These are phyloP conservation scores for Mrakia hoshinonis DNA, from an alignment of 768 basidiomycete species.

Conservation along the genomic window DNA sequence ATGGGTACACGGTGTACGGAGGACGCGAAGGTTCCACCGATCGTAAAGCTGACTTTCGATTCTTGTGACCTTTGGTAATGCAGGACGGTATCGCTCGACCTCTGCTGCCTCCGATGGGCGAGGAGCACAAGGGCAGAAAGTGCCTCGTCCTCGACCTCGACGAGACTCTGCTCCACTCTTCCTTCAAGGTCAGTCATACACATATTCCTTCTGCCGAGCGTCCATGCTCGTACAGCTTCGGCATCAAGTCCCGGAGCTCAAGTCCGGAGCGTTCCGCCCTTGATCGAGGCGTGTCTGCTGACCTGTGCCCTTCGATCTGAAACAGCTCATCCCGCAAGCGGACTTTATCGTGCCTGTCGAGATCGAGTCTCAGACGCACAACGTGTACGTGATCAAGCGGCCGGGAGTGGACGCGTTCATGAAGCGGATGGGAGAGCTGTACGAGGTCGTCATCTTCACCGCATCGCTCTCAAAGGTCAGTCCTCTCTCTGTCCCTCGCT, in stretches of 20 bases:
- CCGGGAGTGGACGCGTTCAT: conserved; percentile 96
- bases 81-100: conserved; percentile 82
- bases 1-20: not conserved
- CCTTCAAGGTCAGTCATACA: conserved; percentile 83
- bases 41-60: not conserved
- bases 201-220: not conserved
- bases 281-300: not conserved
- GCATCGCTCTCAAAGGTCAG: conserved; percentile 91
- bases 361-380: conserved; percentile 96
- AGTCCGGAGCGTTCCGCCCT: too few relatives aligned
- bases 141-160: conserved; percentile 95
- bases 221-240: too few relatives aligned
- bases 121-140: conserved; percentile 77
- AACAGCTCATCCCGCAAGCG: conserved; percentile 79
- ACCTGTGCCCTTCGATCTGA: not conserved
- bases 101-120: conserved; percentile 72
- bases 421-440: conserved; percentile 96
- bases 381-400: conserved; percentile 97
- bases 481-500: conserved; percentile 19
- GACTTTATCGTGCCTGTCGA: conserved; percentile 99
- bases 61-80: not conserved
- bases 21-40: not conserved
- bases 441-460: conserved; percentile 96
- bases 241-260: too few relatives aligned
- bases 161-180: conserved; percentile 92